These are phyloP conservation scores for Rhytidiadelphus loreus DNA, from an alignment of 225 moss, liverwort and hornwort species.

Conservation along the genomic window DNA sequence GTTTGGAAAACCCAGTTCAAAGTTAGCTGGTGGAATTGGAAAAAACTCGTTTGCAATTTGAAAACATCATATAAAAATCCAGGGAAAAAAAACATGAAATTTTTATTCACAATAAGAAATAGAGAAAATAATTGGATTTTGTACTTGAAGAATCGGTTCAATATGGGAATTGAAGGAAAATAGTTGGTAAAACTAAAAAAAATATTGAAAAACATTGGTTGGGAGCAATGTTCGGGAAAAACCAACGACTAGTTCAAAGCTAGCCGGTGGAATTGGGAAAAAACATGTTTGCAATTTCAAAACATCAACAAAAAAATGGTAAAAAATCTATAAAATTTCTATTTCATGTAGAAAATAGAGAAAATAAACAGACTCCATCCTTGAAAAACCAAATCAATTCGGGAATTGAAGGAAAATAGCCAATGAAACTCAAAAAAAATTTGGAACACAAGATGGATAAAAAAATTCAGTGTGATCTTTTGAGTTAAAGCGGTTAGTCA, in stretches of 20 bases:
- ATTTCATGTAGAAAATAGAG: background rate
- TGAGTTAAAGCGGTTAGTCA: too few relatives aligned
- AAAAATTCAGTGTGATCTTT: too few relatives aligned
- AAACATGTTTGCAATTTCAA: background rate
- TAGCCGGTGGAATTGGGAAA: background rate
- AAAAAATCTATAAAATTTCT: background rate
- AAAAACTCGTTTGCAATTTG: background rate
- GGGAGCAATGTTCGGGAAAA: background rate
- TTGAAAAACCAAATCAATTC: fast-evolving
- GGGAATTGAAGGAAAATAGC: background rate
- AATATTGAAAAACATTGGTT: too few relatives aligned
- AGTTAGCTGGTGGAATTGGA: background rate
- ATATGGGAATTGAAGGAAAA: too few relatives aligned
- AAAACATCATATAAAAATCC: background rate
- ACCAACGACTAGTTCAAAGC: background rate
- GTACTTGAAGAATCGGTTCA: too few relatives aligned
- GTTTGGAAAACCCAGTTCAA: background rate
- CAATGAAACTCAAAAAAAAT: too few relatives aligned
- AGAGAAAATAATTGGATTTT: too few relatives aligned
- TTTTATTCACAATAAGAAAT: too few relatives aligned
- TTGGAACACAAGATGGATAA: too few relatives aligned
- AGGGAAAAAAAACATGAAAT: background rate
- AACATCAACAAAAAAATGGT: fast-evolving
- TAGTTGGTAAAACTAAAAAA: too few relatives aligned
- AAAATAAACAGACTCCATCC: fast-evolving